phyloP scores from a whole-genome alignment of 2,329 filamentous ascomycete species.

The Amauroascus niger region DNA sequence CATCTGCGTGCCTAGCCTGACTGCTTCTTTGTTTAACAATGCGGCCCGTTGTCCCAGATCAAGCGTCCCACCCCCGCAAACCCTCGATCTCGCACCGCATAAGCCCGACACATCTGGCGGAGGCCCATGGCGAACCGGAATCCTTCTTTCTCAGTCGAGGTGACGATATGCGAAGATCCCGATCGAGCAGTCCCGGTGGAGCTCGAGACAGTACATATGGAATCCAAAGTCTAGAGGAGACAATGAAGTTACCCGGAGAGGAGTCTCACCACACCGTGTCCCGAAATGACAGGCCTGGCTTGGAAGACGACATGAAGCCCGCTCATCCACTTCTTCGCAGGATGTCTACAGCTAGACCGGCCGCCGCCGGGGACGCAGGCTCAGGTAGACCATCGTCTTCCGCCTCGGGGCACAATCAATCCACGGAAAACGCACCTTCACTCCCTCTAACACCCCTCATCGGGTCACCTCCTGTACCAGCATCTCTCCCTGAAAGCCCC shows the following conservation, averaged over 20 bases:
- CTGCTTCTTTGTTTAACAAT: conserved; percentile 19
- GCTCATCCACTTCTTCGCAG: background rate
- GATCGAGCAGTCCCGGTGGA: conserved; percentile 23
- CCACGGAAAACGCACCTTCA: conserved; percentile 20
- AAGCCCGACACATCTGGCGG: conserved; percentile 24
- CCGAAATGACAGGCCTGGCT: conserved; percentile 10
- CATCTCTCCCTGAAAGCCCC: conserved; percentile 49
- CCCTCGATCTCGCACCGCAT: conserved; percentile 23
- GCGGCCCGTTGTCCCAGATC: conserved; percentile 31
- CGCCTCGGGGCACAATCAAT: background rate
- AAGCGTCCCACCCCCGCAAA: conserved; percentile 29
- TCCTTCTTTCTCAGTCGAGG: conserved; percentile 53
- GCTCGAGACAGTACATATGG: conserved; percentile 44
- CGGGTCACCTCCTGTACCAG: conserved; percentile 40
- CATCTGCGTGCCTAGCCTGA: background rate
- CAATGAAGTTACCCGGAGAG: conserved; percentile 34
- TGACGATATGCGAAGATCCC: conserved; percentile 38
- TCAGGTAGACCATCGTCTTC: background rate
- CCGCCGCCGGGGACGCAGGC: background rate
- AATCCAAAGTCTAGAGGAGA: conserved; percentile 49
- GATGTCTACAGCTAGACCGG: conserved; percentile 3
- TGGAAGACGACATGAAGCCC: background rate
- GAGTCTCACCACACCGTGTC: conserved; percentile 10
- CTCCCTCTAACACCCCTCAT: conserved; percentile 42
- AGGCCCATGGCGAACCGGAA: conserved; percentile 39